Base-by-base conservation (phyloP, 1,284 basidiomycete genomes). In the Coniferiporia weirii region DNA sequence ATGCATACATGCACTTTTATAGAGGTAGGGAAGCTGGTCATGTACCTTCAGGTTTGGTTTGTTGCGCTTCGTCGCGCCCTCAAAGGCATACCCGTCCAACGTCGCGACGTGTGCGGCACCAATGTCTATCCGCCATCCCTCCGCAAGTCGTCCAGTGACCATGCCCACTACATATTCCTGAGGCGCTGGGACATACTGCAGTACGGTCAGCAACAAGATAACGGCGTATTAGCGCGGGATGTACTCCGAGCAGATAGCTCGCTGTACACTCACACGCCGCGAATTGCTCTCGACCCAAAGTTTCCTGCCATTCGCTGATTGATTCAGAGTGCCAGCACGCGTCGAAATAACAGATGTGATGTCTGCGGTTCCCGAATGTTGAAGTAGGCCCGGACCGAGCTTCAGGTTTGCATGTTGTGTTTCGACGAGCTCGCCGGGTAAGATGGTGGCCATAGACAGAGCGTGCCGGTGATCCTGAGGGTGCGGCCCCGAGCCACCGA, bases 281-380 rank as follows among this genome's bases (percentile, higher is more conserved):
- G 87, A 81, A 68, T 91, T 91, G 63, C 79, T 78, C 65, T 92
- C 89, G n/a, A 91, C 76, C 89, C 89, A 92, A 84, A 88, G 90
- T 69, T 80, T 83, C 64, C 80, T 84, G 61, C 81, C 76, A 68
- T 90, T 91, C 40, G 79, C 69, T n/a, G 85, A 85, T 65, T 85
- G 84, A 56, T 84, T 76, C 40, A 91, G 74, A 12, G 76, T 72
- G 1, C 89, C 89, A 20, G 85, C 83, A 50, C 84, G 82, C 7
- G 87, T 90, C 4, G 85, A 78, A 50, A 88, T 76, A 56, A 87
- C 77, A 12, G 73, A 69, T 60, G 61, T 71, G 45, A 68, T 68
- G 60, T 69, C 59, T 64, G 66, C 57, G 61, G 69, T 52, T 68
- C 72, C 64, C 57, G 71, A 67, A 22, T 72, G 66, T 66, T 89